Evolutionary conservation across 2,329 filamentous ascomycete genomes (phyloP), one percentile per base, ranked within the genome.

Genomic region (Fusarium pininemorale): DNA sequence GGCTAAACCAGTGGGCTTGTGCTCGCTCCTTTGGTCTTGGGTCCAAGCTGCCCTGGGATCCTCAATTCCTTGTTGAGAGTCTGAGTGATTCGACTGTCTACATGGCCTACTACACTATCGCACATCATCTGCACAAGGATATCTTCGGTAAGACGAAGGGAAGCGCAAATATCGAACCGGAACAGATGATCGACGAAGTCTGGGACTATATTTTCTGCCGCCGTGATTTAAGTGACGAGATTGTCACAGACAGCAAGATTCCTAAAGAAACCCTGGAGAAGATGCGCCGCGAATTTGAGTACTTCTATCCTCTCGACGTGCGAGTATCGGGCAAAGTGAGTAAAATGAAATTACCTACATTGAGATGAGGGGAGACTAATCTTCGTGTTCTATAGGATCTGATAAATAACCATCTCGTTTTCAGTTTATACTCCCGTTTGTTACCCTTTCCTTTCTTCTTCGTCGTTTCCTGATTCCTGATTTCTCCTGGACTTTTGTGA

Each of bases 1-100:
- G 96, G 96, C 88, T 99, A 72, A 94, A 94, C 81, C 94, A 96
- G 82, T 99, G 96, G 96, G 96, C 96, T 47, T 98, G 95, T 80
- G 94, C 94, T 57, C 90, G 96, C 81, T 94, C 93, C 14, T 99
- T 95, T 77, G 96, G 96, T 81, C 89, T 98, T 54, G 96, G 96
- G 53, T 96, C 96, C 9, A 96, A 95, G 84, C 90, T 99, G 51
- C 96, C 96, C 15, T 99, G 96, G 95, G 96, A 98, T 78, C 89
- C 90, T 61, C 89, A 93, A 75, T 96, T 97, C 86, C 88, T 98
- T 67, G 96, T 99, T 4, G 96, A 99, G 86, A 93, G 91, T 86
- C 87, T 98, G 83, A 94, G 91, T 78, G 96, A 99, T 83, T 95
- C 92, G 60, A 98, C 96, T 13, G 90, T 98, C 78, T 99, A 99